Base-by-base conservation (phyloP, 75 land plant genomes). In the Picea glauca region DNA sequence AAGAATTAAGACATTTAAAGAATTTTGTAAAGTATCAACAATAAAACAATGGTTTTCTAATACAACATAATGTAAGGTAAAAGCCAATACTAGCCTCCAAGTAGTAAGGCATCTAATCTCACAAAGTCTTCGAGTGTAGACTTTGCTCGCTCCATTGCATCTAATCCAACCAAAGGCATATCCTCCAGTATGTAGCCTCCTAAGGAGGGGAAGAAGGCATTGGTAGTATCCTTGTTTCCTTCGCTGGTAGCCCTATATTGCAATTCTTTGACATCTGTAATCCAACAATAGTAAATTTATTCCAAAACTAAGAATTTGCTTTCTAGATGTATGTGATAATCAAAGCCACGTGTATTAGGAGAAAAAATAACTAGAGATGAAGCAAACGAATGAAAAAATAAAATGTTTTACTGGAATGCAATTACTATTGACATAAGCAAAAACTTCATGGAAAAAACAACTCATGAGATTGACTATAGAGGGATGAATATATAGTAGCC, bases 61-160 rank as follows among this genome's bases (percentile, higher is more conserved):
- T 64, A n/a, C 38, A 40, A 40, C 43, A 13, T 15, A 64, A 64
- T 31, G 32, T 31, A 31, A 67, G 18, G 4, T 33, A 38, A 67
- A 66, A 33, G 72, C 18, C 18, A 17, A 67, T 33, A 67, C 20
- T 18, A 67, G 46, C 17, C 46, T 67, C 35, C 6, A 6, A 1
- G 5, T 67, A 17, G 72, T 38, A 67, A 64, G 5, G 72, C 72
- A 38, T 67, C 11, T 43, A 67, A 62, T 76, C 96, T 90, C 75
- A 95, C 98, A 86, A 93, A 96, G 84, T 96, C 98, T 76, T 96
- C 98, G 17, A 96, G 87, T 43, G 98, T 96, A 65, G 98, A 93
- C 68, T 87, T 92, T 80, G 96, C 92, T 58, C 88, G 81, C 64
- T 88, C 84, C 93, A 96, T 90, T 60, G 87, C 92, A 78, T 91